Conservation (phyloP, 768 basidiomycete species). For the Russula sp. region DNA sequence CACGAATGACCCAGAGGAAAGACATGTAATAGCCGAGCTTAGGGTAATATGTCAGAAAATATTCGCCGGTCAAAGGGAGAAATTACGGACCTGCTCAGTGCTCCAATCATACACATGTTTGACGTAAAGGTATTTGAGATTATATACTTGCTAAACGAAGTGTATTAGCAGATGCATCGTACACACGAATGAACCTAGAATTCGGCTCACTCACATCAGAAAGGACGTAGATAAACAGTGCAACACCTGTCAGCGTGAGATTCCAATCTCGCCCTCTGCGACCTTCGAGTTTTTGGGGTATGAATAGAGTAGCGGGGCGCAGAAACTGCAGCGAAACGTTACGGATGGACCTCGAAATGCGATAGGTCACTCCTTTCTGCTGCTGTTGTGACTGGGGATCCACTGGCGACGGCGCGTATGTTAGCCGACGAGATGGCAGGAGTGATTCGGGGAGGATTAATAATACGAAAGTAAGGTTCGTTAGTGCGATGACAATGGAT, state of each 20-base stretch:
- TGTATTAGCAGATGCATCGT: background rate
- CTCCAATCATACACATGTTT: conserved; percentile 25
- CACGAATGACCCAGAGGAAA: conserved; percentile 22
- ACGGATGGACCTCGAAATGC: background rate
- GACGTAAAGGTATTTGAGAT: conserved; percentile 25
- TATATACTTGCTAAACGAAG: conserved; percentile 23
- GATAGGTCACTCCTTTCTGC: background rate
- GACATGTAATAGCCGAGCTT: conserved; percentile 26
- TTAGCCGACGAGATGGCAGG: conserved; percentile 9
- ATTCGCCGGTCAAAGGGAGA: background rate
- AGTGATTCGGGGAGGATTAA: conserved; percentile 25
- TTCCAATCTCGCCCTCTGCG: conserved; percentile 24
- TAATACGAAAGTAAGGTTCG: conserved; percentile 18
- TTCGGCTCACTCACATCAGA: conserved; percentile 20
- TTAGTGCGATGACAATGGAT: conserved; percentile 20
- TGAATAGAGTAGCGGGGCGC: conserved; percentile 20
- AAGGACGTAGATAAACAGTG: conserved; percentile 22
- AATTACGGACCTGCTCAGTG: conserved; percentile 20
- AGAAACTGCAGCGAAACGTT: conserved; percentile 14
- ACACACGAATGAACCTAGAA: background rate
- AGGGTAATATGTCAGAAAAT: background rate
- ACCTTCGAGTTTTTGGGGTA: conserved; percentile 20
- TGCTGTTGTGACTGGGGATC: background rate
- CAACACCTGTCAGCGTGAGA: conserved; percentile 21
- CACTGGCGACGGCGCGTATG: background rate